These are phyloP conservation scores for Patellifolia procumbens DNA, from an alignment of 179 eudicot species.

Conservation along the genomic window DNA sequence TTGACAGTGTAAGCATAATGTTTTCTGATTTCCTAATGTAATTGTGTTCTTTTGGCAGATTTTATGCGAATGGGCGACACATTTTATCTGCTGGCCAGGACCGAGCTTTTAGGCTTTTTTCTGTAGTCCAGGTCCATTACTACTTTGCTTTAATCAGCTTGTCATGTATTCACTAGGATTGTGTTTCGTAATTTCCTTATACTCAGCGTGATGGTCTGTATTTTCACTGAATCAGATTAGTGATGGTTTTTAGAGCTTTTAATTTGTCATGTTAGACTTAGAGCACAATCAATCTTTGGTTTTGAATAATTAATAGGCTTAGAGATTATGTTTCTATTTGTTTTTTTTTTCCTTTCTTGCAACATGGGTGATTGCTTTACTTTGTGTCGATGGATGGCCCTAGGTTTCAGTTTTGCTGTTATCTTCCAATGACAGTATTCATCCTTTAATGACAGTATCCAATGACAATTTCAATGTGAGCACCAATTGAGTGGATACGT, in stretches of 20 bases:
- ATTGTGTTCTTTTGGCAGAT: constrained; percentile 41
- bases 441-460: too few relatives aligned
- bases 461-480: not conserved
- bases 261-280: not conserved
- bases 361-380: not conserved
- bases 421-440: not conserved
- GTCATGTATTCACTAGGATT: not conserved
- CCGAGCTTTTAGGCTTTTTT: constrained; percentile 97
- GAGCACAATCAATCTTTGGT: not conserved
- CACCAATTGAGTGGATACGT: not conserved
- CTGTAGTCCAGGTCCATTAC: constrained; percentile 71
- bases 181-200: not conserved
- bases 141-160: not conserved
- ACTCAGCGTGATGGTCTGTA: not conserved
- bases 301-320: not conserved
- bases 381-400: not conserved
- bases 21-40: not conserved
- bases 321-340: not conserved
- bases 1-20: not conserved
- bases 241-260: not conserved
- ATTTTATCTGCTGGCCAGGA: constrained; percentile 98
- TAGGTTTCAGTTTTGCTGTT: not conserved
- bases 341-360: too few relatives aligned
- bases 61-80: constrained; percentile 95
- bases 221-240: not conserved